phyloP scores from a whole-genome alignment of 768 basidiomycete genomes.

The Amanita pseudoporphyria region DNA sequence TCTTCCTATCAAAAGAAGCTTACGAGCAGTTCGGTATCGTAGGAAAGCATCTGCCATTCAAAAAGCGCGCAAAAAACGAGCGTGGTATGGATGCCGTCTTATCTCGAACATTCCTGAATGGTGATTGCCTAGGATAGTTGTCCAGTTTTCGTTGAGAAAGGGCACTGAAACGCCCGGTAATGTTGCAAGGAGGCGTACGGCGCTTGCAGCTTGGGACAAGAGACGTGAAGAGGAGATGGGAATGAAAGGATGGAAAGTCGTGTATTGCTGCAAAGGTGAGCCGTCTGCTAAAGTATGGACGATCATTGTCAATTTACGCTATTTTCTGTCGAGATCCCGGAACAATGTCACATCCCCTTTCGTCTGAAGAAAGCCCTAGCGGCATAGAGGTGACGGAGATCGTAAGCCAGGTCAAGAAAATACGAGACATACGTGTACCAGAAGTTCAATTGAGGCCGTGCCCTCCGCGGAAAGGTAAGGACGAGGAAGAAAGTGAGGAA shows the following conservation, averaged over 20 bases:
- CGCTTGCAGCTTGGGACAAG: constrained; percentile 42
- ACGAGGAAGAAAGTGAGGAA: constrained; percentile 33
- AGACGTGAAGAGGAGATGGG: constrained; percentile 23
- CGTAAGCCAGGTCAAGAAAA: constrained; percentile 15
- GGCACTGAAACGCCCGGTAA: constrained; percentile 26
- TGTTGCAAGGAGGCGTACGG: constrained; percentile 27
- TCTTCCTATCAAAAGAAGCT: constrained; percentile 44
- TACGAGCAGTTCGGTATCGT: constrained; percentile 55
- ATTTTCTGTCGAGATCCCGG: constrained; percentile 6
- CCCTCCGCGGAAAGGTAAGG: no score
- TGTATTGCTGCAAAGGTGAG: constrained; percentile 26
- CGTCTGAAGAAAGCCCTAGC: constrained; percentile 1
- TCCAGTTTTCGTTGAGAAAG: constrained; percentile 34
- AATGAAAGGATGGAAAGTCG: constrained; percentile 33
- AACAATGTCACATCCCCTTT: constrained; percentile 13
- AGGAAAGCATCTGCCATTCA: constrained; percentile 47
- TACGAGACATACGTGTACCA: constrained; percentile 34
- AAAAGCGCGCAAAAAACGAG: constrained; percentile 35
- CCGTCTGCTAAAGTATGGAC: not conserved
- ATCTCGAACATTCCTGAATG: not conserved
- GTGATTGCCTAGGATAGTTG: constrained; percentile 25
- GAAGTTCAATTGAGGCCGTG: constrained; percentile 8
- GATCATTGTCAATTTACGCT: not conserved
- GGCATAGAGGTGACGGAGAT: constrained; percentile 14
- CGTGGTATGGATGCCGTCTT: constrained; percentile 31